phyloP scores from a whole-genome alignment of 805 yeast species.

The Cyberlindnera misumaiensis region DNA sequence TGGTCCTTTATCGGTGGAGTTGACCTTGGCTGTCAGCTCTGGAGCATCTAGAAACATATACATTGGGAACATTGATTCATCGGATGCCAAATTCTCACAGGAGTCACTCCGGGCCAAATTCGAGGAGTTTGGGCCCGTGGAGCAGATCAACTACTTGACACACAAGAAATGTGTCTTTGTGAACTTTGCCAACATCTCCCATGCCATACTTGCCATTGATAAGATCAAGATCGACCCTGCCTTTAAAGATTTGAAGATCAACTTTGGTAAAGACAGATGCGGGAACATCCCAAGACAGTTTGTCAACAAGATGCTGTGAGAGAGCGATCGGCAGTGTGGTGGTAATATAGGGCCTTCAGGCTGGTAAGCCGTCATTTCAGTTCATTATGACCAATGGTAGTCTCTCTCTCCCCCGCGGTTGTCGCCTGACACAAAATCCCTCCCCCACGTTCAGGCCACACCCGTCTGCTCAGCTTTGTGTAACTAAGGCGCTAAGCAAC shows the following conservation, averaged over 20 bases:
- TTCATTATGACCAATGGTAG: too few species aligned
- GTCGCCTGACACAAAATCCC: too few species aligned
- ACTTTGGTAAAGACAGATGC: constrained; percentile 92
- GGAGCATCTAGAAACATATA: constrained; percentile 95
- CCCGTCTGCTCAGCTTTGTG: too few species aligned
- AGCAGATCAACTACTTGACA: constrained; percentile 83
- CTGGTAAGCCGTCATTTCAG: too few species aligned
- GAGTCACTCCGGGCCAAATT: constrained; percentile 65
- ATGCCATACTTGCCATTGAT: constrained; percentile 88
- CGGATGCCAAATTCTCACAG: constrained; percentile 36
- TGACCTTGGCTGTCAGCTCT: constrained; percentile 82
- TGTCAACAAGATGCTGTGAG: constrained; percentile 13
- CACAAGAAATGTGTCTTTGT: constrained; percentile 30
- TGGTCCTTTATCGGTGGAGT: constrained; percentile 82
- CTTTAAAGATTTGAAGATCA: constrained; percentile 68
- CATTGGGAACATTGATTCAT: constrained; percentile 60
- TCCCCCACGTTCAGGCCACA: too few species aligned
- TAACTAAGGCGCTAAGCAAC: too few species aligned
- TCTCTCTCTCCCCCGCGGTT: too few species aligned
- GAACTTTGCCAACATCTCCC: constrained; percentile 60
- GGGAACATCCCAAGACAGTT: constrained; percentile 88
- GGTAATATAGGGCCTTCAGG: too few species aligned
- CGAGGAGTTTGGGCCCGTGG: constrained; percentile 84
- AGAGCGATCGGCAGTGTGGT: too few species aligned
- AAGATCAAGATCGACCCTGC: constrained; percentile 74